Base-by-base conservation (phyloP, 495 filamentous ascomycete species). In the Aspergillus indologenus region DNA sequence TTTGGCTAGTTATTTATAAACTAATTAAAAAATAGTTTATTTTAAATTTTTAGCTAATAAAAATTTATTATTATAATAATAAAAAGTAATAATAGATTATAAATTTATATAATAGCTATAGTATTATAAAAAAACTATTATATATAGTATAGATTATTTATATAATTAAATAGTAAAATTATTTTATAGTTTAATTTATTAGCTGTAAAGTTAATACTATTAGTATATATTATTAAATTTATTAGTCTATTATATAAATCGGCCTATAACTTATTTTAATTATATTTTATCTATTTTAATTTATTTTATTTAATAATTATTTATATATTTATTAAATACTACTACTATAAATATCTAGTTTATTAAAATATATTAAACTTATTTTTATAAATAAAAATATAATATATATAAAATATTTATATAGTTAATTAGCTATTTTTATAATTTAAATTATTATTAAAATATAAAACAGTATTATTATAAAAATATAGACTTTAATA, bases 11-110 rank as follows among this genome's bases (percentile, higher is more conserved):
- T 58, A 29, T 58, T 34, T 51, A 14, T 29, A 48, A 34, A 58
- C 44, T 43, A 40, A 29, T 51, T 14, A 51, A 22, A 58, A 21
- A 51, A 51, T 22, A 51, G 26, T 6, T 51, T 58, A 51, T 51
- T 50, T 17, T 17, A 21, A 24, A 34, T 51, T 12, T 18, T 23
- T 58, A 58, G 34, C 23, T 40, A 50, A 22, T 52, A 26, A 42
- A 23, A 17, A 24, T 51, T 58, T 51, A 43, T 43, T 51, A 57
- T 17, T 49, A 29, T 29, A 29, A 9, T 29, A 29, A 29, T 29
- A 29, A 29, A 29, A 29, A 29, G 18, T 55, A 55, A 22, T 45
- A 47, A 31, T 24, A 56, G 24, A 56, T 19, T 23, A 26, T 47
- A 56, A 47, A 48, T 9, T 31, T 56, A 29, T 18, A 29, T 29